phyloP scores from a whole-genome alignment of 805 yeast genomes.

The Saturnispora zaruensis region DNA sequence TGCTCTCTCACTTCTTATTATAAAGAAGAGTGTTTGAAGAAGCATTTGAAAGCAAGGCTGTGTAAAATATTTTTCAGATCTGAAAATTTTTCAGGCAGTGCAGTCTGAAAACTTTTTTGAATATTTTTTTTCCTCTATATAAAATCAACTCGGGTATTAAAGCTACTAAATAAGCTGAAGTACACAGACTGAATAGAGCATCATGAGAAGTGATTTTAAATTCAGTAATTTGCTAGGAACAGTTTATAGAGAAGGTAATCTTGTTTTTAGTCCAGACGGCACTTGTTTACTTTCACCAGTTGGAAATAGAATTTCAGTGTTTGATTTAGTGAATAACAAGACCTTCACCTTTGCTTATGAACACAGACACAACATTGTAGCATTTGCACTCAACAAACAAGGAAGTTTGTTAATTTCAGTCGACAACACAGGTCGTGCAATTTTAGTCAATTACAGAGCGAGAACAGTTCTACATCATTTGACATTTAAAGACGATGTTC shows the following conservation, averaged over 20 bases:
- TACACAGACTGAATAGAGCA: neutral
- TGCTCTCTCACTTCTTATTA: neutral
- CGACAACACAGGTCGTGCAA: conserved; percentile 89
- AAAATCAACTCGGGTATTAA: neutral
- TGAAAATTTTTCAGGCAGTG: conserved; percentile 3
- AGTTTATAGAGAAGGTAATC: conserved; percentile 88
- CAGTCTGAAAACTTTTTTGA: neutral
- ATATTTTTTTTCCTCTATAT: neutral
- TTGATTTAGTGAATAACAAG: conserved; percentile 74
- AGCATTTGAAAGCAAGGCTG: conserved; percentile 4
- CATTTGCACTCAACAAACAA: conserved; percentile 77
- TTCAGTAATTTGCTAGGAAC: conserved; percentile 89
- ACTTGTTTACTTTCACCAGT: conserved; percentile 79
- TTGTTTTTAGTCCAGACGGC: conserved; percentile 81
- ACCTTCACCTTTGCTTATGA: conserved; percentile 89
- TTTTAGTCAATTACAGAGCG: conserved; percentile 74
- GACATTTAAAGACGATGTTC: conserved; percentile 76
- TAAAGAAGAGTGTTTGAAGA: neutral
- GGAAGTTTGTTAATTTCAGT: conserved; percentile 73
- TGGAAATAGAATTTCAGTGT: conserved; percentile 85
- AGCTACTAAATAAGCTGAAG: neutral
- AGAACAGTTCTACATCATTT: conserved; percentile 87
- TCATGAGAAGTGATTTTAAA: conserved; percentile 81
- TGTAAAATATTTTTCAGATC: neutral
- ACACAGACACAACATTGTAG: conserved; percentile 74